Base-by-base conservation (phyloP, 805 yeast genomes). In the Cyberlindnera americana region DNA sequence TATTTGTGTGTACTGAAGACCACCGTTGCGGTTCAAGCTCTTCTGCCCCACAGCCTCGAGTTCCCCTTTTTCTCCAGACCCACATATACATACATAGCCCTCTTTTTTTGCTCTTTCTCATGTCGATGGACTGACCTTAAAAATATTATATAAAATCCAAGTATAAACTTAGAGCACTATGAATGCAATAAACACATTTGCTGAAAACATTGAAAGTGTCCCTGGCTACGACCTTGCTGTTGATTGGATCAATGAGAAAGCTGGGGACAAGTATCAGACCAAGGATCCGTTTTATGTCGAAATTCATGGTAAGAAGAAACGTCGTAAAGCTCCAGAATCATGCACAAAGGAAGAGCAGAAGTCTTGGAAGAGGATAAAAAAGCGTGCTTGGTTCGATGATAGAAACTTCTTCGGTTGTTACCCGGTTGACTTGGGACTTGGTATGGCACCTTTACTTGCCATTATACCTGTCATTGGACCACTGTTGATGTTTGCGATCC, bases 391-490 rank as follows among this genome's bases (percentile, higher is more conserved):
- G 96, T 54, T 73, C 13, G 89, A 91, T 56, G 98, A 91, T 58
- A 73, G 75, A 49, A 86, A 95, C 57, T 75, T 87, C 53, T 69
- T 84, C 59, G 95, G 95, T 0, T 81, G 90, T 47, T 81, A 79
- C 33, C 81, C 84, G 11, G 69, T 75, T 48, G 89, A 79, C 61
- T 72, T 87, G 48, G 91, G 93, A 2, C 51, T 84, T 15, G 96
- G 96, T 0, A 61, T 82, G 54, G 91, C 83, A 1, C 93, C 96
- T 1, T 37, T 89, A 12, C 70, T 81, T 28, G 72, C 82, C 2
- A 62, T 87, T 8, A 40, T 91, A 9, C 98, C 98, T 0, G 83
- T 76, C 1, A 60, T 91, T n/a, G 98, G 98, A 0, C 95, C 97
- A 1, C 47, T 79, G 4, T 53, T 80, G 39, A 86, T 88, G 89